A percentile compares a stretch with the other conserved stretches of the same genome.
Conservation (phyloP, 2,329 filamentous ascomycete species). For the Ceratocystis colombiana region DNA sequence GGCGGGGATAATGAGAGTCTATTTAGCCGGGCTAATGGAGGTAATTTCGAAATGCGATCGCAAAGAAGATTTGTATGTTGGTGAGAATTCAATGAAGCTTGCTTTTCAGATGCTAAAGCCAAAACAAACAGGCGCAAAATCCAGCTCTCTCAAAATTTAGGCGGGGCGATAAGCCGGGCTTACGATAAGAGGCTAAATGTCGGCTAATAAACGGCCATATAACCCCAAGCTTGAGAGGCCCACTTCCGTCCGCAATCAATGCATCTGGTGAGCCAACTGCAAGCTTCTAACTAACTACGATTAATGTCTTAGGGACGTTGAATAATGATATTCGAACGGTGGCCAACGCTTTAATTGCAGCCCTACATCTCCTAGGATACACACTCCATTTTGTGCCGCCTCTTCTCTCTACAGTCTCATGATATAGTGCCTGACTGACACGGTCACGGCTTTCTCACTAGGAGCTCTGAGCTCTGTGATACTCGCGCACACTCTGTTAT, state of each 20-base stretch:
- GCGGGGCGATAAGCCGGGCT: conserved; percentile 21
- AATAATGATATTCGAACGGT: not conserved
- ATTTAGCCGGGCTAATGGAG: too few relatives aligned
- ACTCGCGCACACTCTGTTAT: not conserved
- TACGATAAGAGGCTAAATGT: conserved; percentile 19
- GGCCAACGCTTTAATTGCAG: not conserved
- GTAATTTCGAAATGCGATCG: not conserved
- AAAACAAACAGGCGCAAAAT: conserved; percentile 20
- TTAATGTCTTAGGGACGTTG: not conserved
- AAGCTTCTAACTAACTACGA: not conserved
- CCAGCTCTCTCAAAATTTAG: conserved; percentile 23
- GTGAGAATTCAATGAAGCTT: not conserved
- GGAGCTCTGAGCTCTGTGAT: conserved; percentile 6
- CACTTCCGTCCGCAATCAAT: conserved; percentile 6
- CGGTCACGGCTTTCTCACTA: conserved; percentile 1
- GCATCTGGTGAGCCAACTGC: not conserved
- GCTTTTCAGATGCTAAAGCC: too few relatives aligned
- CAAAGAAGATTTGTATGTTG: not conserved
- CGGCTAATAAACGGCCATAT: not conserved
- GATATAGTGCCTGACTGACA: not conserved
- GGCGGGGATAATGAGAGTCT: too few relatives aligned
- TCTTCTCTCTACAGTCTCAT: not conserved
- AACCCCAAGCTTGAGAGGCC: not conserved
- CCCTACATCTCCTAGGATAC: too few relatives aligned
- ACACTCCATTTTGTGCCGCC: not conserved